These are phyloP conservation scores for Triangularia verruculosa DNA, from an alignment of 2,329 filamentous ascomycete species.

Conservation along the genomic window DNA sequence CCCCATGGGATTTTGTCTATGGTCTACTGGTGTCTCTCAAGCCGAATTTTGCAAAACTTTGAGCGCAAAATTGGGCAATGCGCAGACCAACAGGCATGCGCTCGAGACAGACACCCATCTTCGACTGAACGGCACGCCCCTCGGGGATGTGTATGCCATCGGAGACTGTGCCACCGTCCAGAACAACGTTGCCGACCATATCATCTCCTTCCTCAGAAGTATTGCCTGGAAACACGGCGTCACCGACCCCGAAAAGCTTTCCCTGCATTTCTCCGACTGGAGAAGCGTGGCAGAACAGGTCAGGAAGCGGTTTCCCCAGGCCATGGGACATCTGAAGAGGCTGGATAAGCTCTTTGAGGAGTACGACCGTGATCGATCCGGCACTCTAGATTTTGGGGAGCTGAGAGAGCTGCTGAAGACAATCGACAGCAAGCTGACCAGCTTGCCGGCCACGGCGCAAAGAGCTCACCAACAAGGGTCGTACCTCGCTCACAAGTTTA, in stretches of 20 bases:
- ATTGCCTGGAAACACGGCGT: constrained; percentile 83
- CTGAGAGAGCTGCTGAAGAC: constrained; percentile 82
- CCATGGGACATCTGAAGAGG: constrained; percentile 78
- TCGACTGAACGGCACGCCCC: constrained; percentile 79
- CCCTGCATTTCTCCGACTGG: constrained; percentile 87
- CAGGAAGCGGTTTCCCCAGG: constrained; percentile 86
- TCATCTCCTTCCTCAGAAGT: constrained; percentile 83
- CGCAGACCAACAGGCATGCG: constrained; percentile 84
- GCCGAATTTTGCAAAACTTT: constrained; percentile 75
- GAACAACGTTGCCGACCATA: constrained; percentile 91
- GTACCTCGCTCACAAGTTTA: constrained; percentile 92
- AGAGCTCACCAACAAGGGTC: constrained; percentile 93
- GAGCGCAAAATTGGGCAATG: constrained; percentile 69
- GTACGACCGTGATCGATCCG: constrained; percentile 90
- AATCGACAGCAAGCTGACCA: constrained; percentile 93
- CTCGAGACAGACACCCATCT: constrained; percentile 94
- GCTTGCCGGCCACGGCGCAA: constrained; percentile 90
- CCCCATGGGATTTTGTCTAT: constrained; percentile 92
- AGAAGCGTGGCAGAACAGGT: constrained; percentile 78
- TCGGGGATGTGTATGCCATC: constrained; percentile 94
- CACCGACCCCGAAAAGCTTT: constrained; percentile 81
- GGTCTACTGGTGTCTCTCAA: constrained; percentile 94
- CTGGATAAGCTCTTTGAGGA: constrained; percentile 87
- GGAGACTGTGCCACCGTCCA: constrained; percentile 96
- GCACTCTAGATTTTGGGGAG: constrained; percentile 92